Base-by-base conservation (phyloP, 768 basidiomycete genomes). In the Suillus tomentosus region DNA sequence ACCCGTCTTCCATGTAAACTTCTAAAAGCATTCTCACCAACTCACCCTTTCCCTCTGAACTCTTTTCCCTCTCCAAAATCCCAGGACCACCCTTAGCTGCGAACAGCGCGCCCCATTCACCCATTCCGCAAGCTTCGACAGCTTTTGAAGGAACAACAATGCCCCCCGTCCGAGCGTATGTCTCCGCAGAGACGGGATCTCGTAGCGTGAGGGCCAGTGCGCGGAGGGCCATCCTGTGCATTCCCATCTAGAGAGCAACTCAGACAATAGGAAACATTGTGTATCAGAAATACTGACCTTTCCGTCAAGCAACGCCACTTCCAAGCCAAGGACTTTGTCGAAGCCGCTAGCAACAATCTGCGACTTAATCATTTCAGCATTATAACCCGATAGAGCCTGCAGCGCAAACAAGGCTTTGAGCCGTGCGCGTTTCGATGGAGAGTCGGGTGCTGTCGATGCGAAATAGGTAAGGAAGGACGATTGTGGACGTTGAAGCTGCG, bases 1-100 rank as follows among this genome's bases (percentile, higher is more conserved):
- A 92, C 92, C 85, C 85, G 62, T 88, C 87, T 42, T 79, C 80
- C 89, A 94, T 90, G 74, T 95, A 95, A 8, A 95, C 90, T 72
- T 91, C 87, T 64, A 96, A 71, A 36, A 96, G 75, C 37, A 87
- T 83, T 78, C 83, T 87, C 67, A 95, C 74, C 68, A 95, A 76
- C 31, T 83, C 81, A 60, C 79, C 64, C 80, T 84, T 75, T 84
- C 87, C 65, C 81, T 70, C 15, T 77, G 13, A 84, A 81, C 60
- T 84, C 82, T 19, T 85, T 81, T 64, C 63, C 40, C 65, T 62
- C 62, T 34, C 69, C 47, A 50, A 48, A 64, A 22, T 43, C 88
- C 87, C 61, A 54, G 53, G 40, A 2, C 62, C 51, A 39, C 62
- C 57, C 19, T n/a, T 51, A 54, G 53, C 64, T 67, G 58, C 40